Percentiles rank a stretch among this genome's conserved stretches.
Evolutionary conservation across 2,329 filamentous ascomycete genomes (phyloP).

Genomic region (Diaporthe citriasiana): DNA sequence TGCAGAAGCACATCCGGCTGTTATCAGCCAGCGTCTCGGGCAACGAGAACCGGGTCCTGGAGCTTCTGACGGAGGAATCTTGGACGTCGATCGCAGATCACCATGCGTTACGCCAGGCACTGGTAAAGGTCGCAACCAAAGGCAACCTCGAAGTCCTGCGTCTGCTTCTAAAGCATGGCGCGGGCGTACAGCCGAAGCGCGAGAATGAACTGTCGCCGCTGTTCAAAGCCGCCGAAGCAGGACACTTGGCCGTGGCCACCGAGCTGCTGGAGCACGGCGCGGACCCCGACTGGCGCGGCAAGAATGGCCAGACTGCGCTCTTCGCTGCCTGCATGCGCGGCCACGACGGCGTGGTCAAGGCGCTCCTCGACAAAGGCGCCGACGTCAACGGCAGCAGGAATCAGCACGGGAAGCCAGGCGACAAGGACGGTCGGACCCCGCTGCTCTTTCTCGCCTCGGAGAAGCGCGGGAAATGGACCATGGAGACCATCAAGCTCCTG

Average conservation of each 20-base stretch:
- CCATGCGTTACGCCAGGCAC: conserved; percentile 54
- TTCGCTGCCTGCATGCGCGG: conserved; percentile 54
- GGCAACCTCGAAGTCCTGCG: conserved; percentile 53
- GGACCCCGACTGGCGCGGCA: conserved; percentile 51
- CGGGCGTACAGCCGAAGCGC: conserved; percentile 53
- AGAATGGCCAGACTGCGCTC: conserved; percentile 54
- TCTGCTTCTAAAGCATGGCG: conserved; percentile 56
- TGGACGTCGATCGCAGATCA: conserved; percentile 53
- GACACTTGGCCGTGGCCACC: conserved; percentile 52
- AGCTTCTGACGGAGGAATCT: conserved; percentile 53
- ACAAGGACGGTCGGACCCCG: conserved; percentile 56
- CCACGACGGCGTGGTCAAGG: conserved; percentile 51
- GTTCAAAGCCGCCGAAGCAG: conserved; percentile 55
- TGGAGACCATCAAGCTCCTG: conserved; percentile 60
- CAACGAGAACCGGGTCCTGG: conserved; percentile 54
- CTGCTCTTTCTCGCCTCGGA: conserved; percentile 55
- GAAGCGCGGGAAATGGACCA: conserved; percentile 53
- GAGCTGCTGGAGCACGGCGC: conserved; percentile 53
- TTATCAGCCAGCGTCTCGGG: conserved; percentile 55
- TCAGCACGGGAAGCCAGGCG: conserved; percentile 61
- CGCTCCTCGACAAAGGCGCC: conserved; percentile 52
- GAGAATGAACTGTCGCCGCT: conserved; percentile 55
- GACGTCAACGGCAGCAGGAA: conserved; percentile 52
- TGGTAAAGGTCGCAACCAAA: conserved; percentile 55
- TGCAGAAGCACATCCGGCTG: conserved; percentile 53